phyloP scores from a whole-genome alignment of 2,329 filamentous ascomycete species.

The Stagonosporopsis rhizophila region DNA sequence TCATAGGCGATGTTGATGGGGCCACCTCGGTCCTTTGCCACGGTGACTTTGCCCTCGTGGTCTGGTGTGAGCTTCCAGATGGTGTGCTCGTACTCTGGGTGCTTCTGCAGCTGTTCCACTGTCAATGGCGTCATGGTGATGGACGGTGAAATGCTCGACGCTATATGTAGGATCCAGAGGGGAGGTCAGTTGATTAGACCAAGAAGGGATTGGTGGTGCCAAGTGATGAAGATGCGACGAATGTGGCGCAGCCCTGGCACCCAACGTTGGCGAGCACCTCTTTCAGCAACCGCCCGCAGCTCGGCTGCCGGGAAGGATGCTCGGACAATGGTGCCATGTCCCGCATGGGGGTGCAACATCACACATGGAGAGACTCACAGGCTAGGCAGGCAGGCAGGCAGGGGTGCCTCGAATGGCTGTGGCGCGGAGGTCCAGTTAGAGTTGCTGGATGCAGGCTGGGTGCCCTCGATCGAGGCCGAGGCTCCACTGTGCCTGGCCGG shows the following conservation, averaged over 20 bases:
- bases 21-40: slow-evolving; percentile 74
- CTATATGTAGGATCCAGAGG: slow-evolving; percentile 8
- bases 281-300: background rate
- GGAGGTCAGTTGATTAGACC: slow-evolving; percentile 15
- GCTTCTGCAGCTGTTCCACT: slow-evolving; percentile 65
- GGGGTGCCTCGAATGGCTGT: background rate
- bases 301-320: slow-evolving; percentile 3
- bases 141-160: background rate
- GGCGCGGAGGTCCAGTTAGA: slow-evolving; percentile 15
- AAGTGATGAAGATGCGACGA: slow-evolving; percentile 20
- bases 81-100: slow-evolving; percentile 71
- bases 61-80: slow-evolving; percentile 75
- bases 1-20: slow-evolving; percentile 81
- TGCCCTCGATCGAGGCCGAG: slow-evolving; percentile 12
- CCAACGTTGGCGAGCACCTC: slow-evolving; percentile 7
- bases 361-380: background rate
- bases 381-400: background rate
- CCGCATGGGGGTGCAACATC: background rate
- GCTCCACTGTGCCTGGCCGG: slow-evolving; percentile 13
- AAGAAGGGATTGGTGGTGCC: slow-evolving; percentile 12
- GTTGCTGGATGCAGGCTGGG: slow-evolving; percentile 9
- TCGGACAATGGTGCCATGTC: background rate
- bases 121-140: slow-evolving; percentile 50
- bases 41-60: slow-evolving; percentile 65
- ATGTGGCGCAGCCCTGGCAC: slow-evolving; percentile 27